phyloP scores from a whole-genome alignment of 2,329 filamentous ascomycete genomes.

The Aspergillus oerlinghausenensis region DNA sequence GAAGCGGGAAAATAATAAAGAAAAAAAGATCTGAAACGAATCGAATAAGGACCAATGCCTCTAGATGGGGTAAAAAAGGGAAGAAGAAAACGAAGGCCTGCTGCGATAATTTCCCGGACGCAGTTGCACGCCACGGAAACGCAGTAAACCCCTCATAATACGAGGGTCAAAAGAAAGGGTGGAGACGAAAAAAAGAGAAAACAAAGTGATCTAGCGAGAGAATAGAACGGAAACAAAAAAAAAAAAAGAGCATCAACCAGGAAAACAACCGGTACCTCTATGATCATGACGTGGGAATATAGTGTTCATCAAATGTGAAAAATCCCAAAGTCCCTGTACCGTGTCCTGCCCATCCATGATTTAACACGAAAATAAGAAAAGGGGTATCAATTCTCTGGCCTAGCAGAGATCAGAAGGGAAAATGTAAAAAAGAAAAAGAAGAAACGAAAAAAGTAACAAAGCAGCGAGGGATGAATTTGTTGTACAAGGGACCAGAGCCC shows the following conservation, averaged over 20 bases:
- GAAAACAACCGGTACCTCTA: slow-evolving; percentile 36
- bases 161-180: slow-evolving; percentile 1
- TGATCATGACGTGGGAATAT: slow-evolving; percentile 32
- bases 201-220: slow-evolving; percentile 35
- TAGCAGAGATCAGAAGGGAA: slow-evolving; percentile 15
- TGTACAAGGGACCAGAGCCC: slow-evolving; percentile 26
- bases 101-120: slow-evolving; percentile 9
- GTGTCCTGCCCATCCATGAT: slow-evolving; percentile 16
- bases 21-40: background rate
- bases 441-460: slow-evolving; percentile 17
- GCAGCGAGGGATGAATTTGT: slow-evolving; percentile 13
- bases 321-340: slow-evolving; percentile 16
- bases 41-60: background rate
- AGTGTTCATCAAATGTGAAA: slow-evolving; percentile 17
- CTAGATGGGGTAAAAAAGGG: background rate
- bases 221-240: slow-evolving; percentile 25
- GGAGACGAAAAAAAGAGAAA: slow-evolving; percentile 23
- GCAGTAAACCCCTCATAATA: slow-evolving; percentile 7
- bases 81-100: slow-evolving; percentile 11
- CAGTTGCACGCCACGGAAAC: slow-evolving; percentile 9
- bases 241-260: slow-evolving; percentile 21
- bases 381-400: slow-evolving; percentile 27
- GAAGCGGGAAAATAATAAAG: background rate
- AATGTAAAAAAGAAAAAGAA: slow-evolving; percentile 9
- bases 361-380: slow-evolving; percentile 14